These are phyloP conservation scores for Pseudogymnoascus sp. DNA, from an alignment of 2,329 filamentous ascomycete species.

Conservation along the genomic window DNA sequence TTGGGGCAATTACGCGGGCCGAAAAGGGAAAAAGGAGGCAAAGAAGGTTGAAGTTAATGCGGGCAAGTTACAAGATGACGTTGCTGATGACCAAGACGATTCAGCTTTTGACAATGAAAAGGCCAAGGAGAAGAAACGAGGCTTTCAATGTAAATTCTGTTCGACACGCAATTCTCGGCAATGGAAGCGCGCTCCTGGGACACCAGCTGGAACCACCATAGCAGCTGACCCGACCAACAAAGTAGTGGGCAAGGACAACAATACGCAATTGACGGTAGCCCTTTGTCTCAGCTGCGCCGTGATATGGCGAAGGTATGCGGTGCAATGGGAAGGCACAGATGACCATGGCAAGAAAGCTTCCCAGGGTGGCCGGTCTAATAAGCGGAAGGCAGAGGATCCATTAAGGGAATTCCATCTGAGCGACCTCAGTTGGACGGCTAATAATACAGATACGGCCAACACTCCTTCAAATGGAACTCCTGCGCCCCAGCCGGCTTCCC, in stretches of 20 bases:
- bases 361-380: slow-evolving; percentile 73
- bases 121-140: slow-evolving; percentile 62
- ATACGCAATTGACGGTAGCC: slow-evolving; percentile 64
- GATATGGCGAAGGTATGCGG: slow-evolving; percentile 90
- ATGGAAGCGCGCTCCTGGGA: slow-evolving; percentile 83
- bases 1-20: slow-evolving; percentile 80
- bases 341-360: slow-evolving; percentile 83
- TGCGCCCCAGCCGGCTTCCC: slow-evolving; percentile 18
- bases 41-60: slow-evolving; percentile 62
- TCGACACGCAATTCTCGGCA: slow-evolving; percentile 69
- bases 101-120: slow-evolving; percentile 92
- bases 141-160: slow-evolving; percentile 93
- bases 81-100: slow-evolving; percentile 87
- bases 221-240: slow-evolving; percentile 55
- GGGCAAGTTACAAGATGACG: slow-evolving; percentile 77
- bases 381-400: slow-evolving; percentile 86
- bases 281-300: slow-evolving; percentile 86
- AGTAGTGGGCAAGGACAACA: slow-evolving; percentile 63
- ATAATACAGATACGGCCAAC: slow-evolving; percentile 18
- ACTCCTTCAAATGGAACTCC: slow-evolving; percentile 20
- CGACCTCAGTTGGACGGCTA: slow-evolving; percentile 46
- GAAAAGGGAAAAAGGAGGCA: slow-evolving; percentile 83
- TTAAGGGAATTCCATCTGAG: slow-evolving; percentile 47
- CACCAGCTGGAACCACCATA: slow-evolving; percentile 60
- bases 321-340: slow-evolving; percentile 91